Base-by-base conservation (phyloP, 768 basidiomycete genomes). In the Phylloporus rhodoxanthus region DNA sequence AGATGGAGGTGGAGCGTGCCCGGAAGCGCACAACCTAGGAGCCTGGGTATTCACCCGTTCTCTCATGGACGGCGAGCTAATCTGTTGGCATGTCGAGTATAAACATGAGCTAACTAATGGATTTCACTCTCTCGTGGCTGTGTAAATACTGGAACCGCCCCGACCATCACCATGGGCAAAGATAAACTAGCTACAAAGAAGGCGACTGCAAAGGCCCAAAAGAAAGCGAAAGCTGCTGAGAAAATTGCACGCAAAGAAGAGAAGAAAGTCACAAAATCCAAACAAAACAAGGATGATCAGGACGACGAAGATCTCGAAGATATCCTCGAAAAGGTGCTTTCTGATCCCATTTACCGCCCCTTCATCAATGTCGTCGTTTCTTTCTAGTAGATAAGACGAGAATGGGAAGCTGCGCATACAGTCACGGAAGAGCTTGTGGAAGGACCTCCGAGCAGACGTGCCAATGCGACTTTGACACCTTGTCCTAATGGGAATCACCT, bases 401-500 rank as follows among this genome's bases (percentile, higher is more conserved):
- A 92, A 65, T 91, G 88, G 88, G 89, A 92, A 60, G 78, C 77
- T 28, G 78, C 83, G 11, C 86, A 91, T 60, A 80, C 75, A 3
- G 87, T 90, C n/a, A 88, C 84, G 0, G 91, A 94, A 64, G 90
- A 93, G 64, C 71, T 87, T 2, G 86, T 85, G 0, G 80, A 85
- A 59, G 87, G 87, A 0, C 89, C 91, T 13, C 91, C 91, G 0
- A 84, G 82, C 43, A 73, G 87, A 43, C 76, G 92, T 36, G 90
- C 90, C 0, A 92, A 89, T 54, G 91, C 90, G 1, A 87, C 88
- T 0, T 66, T 94, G 14, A 87, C 85, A 0, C 70, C 88, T 0
- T 91, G 86, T 67, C 91, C 91, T 1, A 81, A 74, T 47, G 87
- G 87, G 38, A 86, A 84, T 53, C 78, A 91, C 64, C 71, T 93